These are phyloP conservation scores for Cercospora citrullina DNA, from an alignment of 2,329 filamentous ascomycete species.

Conservation along the genomic window DNA sequence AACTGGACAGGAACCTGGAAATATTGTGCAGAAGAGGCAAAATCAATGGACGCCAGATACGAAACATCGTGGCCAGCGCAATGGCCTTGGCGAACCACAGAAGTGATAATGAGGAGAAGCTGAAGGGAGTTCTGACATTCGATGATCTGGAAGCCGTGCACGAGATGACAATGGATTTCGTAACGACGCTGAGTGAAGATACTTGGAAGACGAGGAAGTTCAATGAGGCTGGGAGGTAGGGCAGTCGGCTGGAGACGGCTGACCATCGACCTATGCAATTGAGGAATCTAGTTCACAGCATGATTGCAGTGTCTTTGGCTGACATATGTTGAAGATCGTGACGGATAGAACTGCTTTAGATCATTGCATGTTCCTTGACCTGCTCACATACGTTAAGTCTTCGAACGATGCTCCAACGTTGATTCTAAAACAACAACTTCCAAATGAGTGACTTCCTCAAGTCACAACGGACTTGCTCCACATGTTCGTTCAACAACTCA, in stretches of 20 bases:
- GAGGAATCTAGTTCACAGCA: not conserved
- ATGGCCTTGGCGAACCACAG: not conserved
- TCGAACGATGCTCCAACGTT: too few species aligned
- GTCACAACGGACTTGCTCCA: too few species aligned
- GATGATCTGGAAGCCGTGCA: not conserved
- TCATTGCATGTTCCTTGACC: too few species aligned
- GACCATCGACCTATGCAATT: not conserved
- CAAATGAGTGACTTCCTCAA: too few species aligned
- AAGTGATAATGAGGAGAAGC: not conserved
- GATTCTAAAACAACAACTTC: too few species aligned
- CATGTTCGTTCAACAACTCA: too few species aligned
- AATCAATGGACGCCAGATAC: not conserved
- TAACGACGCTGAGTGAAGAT: not conserved
- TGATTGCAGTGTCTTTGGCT: not conserved
- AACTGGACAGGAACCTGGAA: not conserved
- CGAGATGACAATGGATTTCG: not conserved
- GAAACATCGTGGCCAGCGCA: not conserved
- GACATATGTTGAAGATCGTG: too few species aligned
- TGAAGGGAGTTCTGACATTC: not conserved
- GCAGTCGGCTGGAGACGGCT: not conserved
- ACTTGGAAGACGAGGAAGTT: not conserved
- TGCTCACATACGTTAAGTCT: too few species aligned
- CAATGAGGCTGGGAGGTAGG: not conserved
- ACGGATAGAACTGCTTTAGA: too few species aligned
- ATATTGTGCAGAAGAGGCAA: not conserved